Evolutionary conservation across 2,329 filamentous ascomycete species (phyloP), one percentile per base, ranked within the genome.

Genomic region (Chrysoporthe deuterocubensis): DNA sequence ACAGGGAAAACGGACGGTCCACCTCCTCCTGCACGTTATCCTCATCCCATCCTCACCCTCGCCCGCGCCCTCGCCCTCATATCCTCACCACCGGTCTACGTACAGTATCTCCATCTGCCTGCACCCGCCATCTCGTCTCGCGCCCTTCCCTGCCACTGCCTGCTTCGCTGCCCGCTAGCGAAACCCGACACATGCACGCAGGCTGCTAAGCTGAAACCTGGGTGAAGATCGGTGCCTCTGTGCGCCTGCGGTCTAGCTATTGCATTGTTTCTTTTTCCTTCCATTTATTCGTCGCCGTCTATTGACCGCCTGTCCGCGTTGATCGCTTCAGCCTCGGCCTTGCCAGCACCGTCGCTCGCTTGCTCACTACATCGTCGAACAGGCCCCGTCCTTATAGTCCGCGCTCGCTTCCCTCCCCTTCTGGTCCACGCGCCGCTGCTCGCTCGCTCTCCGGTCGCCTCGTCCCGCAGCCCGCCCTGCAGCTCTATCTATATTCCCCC

Each of bases 221-320:
- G 11, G 34, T 26, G 37, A 59, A 59, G 26, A 50, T 62, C 37
- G 18, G 16, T 40, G 18, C 37, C 59, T 62, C n/a, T 26, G 1
- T 34, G 16, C 43, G 16, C 34, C 32, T 13, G 16, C n/a, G 1
- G 13, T n/a, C 32, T 13, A 8, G 14, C 16, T 64, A 37, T 43
- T 54, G 37, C 26, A 18, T 48, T 4, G 16, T 34, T 37, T 18
- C 16, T 34, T 46, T 34, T 34, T 14, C 14, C 3, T 34, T 48
- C 8, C 9, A 18, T 21, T 44, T 48, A 40, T 40, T 40, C 7
- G 11, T 37, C 18, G 21, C n/a, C 58, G 42, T n/a, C 21, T 61
- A 61, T 46, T 61, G 58, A 34, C 58, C 42, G 58, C 58, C 34
- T 64, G 62, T 26, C 48, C 48, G 48, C 37, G 62, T 64, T 21